These are phyloP conservation scores for Penicillium hordei DNA, from an alignment of 2,329 filamentous ascomycete genomes.

Conservation along the genomic window DNA sequence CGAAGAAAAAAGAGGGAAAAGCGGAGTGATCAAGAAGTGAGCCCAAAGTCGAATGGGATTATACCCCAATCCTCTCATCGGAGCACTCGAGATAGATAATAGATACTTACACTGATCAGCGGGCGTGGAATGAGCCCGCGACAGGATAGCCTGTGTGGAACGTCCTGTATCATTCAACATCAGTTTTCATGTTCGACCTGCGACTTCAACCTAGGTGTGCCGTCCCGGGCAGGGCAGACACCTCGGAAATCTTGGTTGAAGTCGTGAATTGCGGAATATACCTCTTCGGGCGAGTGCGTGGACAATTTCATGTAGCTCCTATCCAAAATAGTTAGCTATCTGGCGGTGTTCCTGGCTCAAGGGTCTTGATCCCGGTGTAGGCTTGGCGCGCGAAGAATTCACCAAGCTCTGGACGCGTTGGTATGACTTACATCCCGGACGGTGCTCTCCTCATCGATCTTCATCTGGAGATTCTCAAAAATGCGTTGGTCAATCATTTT, in stretches of 20 bases:
- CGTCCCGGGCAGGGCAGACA: not conserved
- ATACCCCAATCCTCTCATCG: not conserved
- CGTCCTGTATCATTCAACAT: constrained; percentile 53
- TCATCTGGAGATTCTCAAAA: constrained; percentile 82
- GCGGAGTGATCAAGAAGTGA: not conserved
- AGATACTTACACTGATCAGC: constrained; percentile 57
- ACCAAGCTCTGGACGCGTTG: constrained; percentile 2
- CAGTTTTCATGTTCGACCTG: constrained; percentile 3
- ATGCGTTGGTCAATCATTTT: constrained; percentile 75
- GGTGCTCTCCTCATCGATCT: constrained; percentile 82
- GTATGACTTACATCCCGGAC: constrained; percentile 66
- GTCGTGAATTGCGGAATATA: constrained; percentile 26
- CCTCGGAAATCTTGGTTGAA: not conserved
- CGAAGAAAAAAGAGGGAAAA: not conserved
- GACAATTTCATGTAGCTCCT: constrained; percentile 76
- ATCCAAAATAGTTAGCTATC: constrained; percentile 14
- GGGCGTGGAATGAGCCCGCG: constrained; percentile 85
- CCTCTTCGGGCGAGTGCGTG: constrained; percentile 78
- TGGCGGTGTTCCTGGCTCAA: constrained; percentile 8
- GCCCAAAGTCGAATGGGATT: not conserved
- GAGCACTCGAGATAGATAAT: constrained; percentile 10
- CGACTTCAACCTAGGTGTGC: not conserved
- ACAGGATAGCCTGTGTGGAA: constrained; percentile 77
- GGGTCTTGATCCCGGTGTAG: constrained; percentile 8
- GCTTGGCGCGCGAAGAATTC: constrained; percentile 26